Evolutionary conservation across 2,329 filamentous ascomycete genomes (phyloP).

Genomic region (Nannizzia gypsea): DNA sequence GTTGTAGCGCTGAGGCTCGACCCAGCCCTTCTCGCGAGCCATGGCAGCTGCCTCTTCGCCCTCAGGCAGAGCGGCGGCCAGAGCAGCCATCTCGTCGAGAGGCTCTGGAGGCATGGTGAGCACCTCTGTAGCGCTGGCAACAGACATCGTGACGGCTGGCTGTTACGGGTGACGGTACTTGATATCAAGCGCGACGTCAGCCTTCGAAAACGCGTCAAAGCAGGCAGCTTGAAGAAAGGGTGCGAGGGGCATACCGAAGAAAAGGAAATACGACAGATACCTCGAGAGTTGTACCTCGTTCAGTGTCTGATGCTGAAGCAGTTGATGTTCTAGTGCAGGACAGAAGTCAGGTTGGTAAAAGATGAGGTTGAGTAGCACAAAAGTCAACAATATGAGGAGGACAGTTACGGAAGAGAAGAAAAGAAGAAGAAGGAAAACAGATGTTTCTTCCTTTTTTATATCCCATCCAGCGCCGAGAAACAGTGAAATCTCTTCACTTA

Average conservation of each 20-base stretch:
- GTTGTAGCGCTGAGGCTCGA: conserved; percentile 26
- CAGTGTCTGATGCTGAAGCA: too few species aligned
- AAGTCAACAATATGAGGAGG: background rate
- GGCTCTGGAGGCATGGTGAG: background rate
- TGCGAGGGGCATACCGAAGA: background rate
- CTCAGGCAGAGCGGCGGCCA: conserved; percentile 12
- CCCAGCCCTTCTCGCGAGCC: conserved; percentile 32
- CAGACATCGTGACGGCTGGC: background rate
- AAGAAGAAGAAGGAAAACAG: background rate
- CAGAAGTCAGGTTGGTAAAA: background rate
- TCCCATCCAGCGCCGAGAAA: background rate
- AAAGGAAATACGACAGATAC: background rate
- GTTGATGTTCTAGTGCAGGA: background rate
- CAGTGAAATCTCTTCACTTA: background rate
- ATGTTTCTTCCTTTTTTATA: background rate
- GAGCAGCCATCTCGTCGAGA: background rate
- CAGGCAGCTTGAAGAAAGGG: background rate
- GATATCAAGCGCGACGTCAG: background rate
- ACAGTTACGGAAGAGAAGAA: background rate
- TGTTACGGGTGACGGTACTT: background rate
- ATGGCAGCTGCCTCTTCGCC: conserved; percentile 21
- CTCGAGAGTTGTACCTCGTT: background rate
- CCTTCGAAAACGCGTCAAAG: background rate
- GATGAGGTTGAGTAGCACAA: background rate
- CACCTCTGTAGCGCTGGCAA: background rate